Evolutionary conservation across 2,329 filamentous ascomycete genomes (phyloP).

Genomic region (Penicillium griseofulvum): DNA sequence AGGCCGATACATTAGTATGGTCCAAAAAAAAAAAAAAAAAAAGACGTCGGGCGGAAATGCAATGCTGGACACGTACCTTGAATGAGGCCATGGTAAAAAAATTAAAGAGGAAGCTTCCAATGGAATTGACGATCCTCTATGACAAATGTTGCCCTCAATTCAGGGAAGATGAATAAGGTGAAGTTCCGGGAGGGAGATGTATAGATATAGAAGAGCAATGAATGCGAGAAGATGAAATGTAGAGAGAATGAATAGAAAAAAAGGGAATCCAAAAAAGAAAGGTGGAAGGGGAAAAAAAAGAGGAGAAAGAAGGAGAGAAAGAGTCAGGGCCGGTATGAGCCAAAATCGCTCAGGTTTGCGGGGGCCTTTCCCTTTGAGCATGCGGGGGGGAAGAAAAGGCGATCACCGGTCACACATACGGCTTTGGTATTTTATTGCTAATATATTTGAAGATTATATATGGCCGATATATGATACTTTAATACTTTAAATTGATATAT

Average conservation of each 20-base stretch:
- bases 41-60: background rate
- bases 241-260: slow-evolving; percentile 15
- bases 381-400: slow-evolving; percentile 21
- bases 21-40: background rate
- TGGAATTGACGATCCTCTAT: slow-evolving; percentile 28
- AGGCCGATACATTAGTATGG: slow-evolving; percentile 25
- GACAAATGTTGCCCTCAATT: slow-evolving; percentile 21
- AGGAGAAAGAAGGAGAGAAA: slow-evolving; percentile 21
- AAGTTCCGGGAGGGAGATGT: background rate
- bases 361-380: slow-evolving; percentile 29
- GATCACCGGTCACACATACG: slow-evolving; percentile 16
- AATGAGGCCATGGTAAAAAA: slow-evolving; percentile 38
- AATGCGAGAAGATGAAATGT: slow-evolving; percentile 5
- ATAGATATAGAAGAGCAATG: background rate
- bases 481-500: background rate
- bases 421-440: slow-evolving; percentile 7
- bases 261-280: slow-evolving; percentile 24
- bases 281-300: slow-evolving; percentile 16
- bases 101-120: slow-evolving; percentile 28
- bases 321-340: slow-evolving; percentile 20
- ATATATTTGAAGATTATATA: background rate
- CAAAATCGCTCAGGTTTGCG: slow-evolving; percentile 29
- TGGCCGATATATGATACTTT: background rate
- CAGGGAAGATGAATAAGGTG: slow-evolving; percentile 15
- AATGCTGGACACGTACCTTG: slow-evolving; percentile 30